Evolutionary conservation across 202 grass and related monocot genomes (phyloP).

Genomic region (Schoenoplectus triqueter): DNA sequence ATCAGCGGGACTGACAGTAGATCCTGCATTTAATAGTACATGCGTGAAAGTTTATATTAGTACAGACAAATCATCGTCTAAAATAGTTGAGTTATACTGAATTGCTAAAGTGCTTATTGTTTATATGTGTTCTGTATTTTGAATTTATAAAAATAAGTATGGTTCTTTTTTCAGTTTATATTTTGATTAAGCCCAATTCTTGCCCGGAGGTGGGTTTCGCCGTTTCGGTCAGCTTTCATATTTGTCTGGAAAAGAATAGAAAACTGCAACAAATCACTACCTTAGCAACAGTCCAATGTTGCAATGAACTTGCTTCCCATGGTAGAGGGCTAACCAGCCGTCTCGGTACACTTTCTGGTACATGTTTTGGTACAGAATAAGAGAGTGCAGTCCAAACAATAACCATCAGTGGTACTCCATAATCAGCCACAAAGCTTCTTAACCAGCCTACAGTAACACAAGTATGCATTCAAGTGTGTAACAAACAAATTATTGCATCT

Average conservation of each 20-base stretch:
- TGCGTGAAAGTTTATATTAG: not conserved
- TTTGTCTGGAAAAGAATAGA: not conserved
- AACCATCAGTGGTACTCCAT: slow-evolving; percentile 84
- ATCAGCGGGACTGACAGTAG: slow-evolving; percentile 66
- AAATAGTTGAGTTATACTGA: not conserved
- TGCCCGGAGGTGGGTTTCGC: too few species aligned
- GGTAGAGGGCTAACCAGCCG: slow-evolving; percentile 75
- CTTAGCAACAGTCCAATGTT: slow-evolving; percentile 79
- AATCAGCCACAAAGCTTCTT: slow-evolving; percentile 83
- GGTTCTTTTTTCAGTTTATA: not conserved
- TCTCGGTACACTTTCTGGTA: slow-evolving; percentile 70
- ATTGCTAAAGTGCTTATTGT: too few species aligned
- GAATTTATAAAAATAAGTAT: not conserved
- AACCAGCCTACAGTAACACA: slow-evolving; percentile 63
- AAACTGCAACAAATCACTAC: slow-evolving; percentile 39
- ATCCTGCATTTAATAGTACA: slow-evolving; percentile 60
- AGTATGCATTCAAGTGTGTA: slow-evolving; percentile 11
- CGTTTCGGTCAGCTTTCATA: too few species aligned
- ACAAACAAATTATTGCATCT: slow-evolving; percentile 25
- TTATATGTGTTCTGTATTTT: too few species aligned
- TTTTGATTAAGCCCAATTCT: not conserved
- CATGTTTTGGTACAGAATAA: slow-evolving; percentile 62
- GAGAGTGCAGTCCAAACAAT: slow-evolving; percentile 77
- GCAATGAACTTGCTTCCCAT: slow-evolving; percentile 71
- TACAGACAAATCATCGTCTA: not conserved